Base-by-base conservation (phyloP, 1,139 yeast species). In the Pichiaceae sp. region DNA sequence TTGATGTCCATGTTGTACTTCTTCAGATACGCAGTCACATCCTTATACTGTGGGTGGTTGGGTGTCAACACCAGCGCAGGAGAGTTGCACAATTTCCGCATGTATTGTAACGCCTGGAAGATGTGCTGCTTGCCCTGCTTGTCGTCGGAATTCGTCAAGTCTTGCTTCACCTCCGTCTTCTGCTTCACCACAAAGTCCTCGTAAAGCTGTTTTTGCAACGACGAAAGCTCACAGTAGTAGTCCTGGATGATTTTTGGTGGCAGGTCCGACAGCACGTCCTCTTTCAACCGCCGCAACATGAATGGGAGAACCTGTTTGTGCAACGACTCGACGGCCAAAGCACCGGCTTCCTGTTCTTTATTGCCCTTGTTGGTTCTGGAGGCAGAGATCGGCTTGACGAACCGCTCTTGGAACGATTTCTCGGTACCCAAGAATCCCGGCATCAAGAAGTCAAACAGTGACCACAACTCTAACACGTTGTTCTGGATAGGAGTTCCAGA, bases 161-260 rank as follows among this genome's bases (percentile, higher is more conserved):
- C 65, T 30, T 68, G 64, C 44, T 75, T 77, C 4, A 89, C 91
- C 3, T 74, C 66, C 4, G 71, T 63, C 56, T 85, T 84, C 54
- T 91, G 96, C 54, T 84, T 85, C 49, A 72, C 76, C n/a, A 94
- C 89, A 63, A 93, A 91, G 56, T 86, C 95, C 43, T 78, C 83
- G 62, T 93, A 93, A 34, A 93, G 65, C 47, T 78, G 82, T 53
- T 81, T 82, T 58, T 93, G 99, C 42, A 87, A 65, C 43, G 86
- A 95, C 52, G 95, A 85, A 45, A 93, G 68, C 49, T 91, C 97
- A 66, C 98, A 93, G 58, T 91, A 91, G 57, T 93, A 89, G 63
- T 93, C 99, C 59, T 93, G 99, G 48, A 93, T 91, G 48, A 93
- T 91, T 62, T 93, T 93, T 31, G 99, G 99, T 9, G 99, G 99